Conservation (phyloP, 2,329 filamentous ascomycete genomes). For the Aspergillus floridensis region DNA sequence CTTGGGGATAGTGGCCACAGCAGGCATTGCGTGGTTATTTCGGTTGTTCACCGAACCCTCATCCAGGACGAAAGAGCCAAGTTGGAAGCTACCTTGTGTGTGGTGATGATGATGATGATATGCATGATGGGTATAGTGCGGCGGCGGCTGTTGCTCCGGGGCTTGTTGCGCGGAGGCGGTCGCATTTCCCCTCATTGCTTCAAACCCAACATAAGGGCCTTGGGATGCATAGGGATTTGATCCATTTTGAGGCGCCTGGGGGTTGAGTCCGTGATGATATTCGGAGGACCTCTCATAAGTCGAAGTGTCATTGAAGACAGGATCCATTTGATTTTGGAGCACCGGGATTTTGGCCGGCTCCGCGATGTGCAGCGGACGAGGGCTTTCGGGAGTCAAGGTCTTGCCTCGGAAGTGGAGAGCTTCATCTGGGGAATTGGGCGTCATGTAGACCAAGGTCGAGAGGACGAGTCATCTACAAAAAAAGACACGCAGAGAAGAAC, state of each 20-base stretch:
- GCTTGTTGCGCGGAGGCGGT: constrained; percentile 15
- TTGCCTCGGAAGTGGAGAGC: constrained; percentile 61
- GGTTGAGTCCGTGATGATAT: constrained; percentile 20
- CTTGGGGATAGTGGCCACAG: constrained; percentile 16
- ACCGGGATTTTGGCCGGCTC: constrained; percentile 68
- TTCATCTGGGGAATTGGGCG: constrained; percentile 49
- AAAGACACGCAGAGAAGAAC: constrained; percentile 6
- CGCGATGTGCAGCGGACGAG: constrained; percentile 66
- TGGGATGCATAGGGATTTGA: not conserved
- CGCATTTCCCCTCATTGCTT: constrained; percentile 11
- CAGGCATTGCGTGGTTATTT: constrained; percentile 29
- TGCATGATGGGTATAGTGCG: constrained; percentile 4
- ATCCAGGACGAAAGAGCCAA: constrained; percentile 24
- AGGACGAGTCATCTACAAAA: constrained; percentile 42
- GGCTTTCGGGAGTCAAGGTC: constrained; percentile 67
- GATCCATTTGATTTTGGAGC: constrained; percentile 69
- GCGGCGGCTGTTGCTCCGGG: constrained; percentile 17
- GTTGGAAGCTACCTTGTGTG: constrained; percentile 34
- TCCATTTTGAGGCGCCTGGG: constrained; percentile 12
- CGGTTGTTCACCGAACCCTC: constrained; percentile 22
- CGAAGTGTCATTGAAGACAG: constrained; percentile 65
- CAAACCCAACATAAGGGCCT: constrained; percentile 17
- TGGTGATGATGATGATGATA: constrained; percentile 9
- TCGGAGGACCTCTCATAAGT: constrained; percentile 50
- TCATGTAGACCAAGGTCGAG: constrained; percentile 51